Conservation (phyloP, 2,329 filamentous ascomycete species). For the Aspergillus calidoustus region DNA sequence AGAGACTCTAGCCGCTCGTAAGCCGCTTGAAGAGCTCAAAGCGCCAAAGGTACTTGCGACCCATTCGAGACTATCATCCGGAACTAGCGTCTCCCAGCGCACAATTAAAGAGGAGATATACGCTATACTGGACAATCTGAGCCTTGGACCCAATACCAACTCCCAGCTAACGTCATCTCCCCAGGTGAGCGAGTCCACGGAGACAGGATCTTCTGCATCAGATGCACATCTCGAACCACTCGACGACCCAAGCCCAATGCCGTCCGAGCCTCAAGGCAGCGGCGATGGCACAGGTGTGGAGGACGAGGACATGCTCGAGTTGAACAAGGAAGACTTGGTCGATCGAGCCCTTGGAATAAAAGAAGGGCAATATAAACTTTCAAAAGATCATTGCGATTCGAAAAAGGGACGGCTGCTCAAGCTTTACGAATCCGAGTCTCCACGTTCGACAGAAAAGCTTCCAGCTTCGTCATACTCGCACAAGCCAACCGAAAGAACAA, state of each 20-base stretch:
- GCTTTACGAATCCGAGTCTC: neutral
- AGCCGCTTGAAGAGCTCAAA: neutral
- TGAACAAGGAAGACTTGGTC: neutral
- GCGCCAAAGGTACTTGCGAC: neutral
- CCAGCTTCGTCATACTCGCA: neutral
- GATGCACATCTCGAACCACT: neutral
- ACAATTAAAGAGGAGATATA: conserved; percentile 12
- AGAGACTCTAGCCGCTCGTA: neutral
- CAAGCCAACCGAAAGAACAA: neutral
- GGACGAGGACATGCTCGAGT: neutral
- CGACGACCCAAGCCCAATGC: neutral
- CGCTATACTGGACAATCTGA: conserved; percentile 14
- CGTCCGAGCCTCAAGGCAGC: neutral
- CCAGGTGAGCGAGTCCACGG: neutral
- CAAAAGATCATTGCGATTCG: neutral
- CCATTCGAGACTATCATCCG: conserved; percentile 1
- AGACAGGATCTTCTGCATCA: neutral
- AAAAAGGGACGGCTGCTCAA: neutral
- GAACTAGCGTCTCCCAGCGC: conserved; percentile 1
- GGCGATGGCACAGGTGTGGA: neutral
- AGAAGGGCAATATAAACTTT: neutral
- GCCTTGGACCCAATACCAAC: neutral
- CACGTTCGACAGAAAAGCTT: neutral
- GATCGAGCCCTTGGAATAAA: neutral
- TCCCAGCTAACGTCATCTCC: neutral